A percentile compares a stretch with the other conserved stretches of the same genome.
Evolutionary conservation across 139 green algal species (phyloP).

Genomic region (Raphidocelis subcapitata): DNA sequence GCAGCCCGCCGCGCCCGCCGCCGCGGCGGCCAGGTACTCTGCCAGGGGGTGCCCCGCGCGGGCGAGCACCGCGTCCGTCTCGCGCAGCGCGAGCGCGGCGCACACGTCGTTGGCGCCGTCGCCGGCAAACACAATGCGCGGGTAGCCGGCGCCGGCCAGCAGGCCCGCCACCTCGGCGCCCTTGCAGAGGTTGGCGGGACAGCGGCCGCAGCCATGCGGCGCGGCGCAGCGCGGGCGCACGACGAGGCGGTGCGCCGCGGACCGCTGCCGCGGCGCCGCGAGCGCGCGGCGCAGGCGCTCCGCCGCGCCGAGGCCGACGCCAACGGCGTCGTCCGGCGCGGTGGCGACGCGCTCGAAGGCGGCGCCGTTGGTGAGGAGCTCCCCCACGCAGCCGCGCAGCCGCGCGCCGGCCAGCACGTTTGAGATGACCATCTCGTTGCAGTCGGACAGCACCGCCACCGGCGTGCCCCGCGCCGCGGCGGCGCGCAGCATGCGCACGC

Average conservation of each 20-base stretch:
- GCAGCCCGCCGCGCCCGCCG: not conserved
- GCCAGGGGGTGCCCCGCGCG: conserved; percentile 42
- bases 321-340: conserved; percentile 5
- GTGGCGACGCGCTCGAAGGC: conserved; percentile 50
- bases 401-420: conserved; percentile 68
- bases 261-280: not conserved
- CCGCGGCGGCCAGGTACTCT: conserved; percentile 20
- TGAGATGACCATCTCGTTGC: conserved; percentile 64
- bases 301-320: not conserved
- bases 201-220: conserved; percentile 65
- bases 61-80: conserved; percentile 66
- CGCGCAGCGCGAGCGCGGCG: conserved; percentile 59
- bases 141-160: conserved; percentile 10
- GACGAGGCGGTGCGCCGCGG: conserved; percentile 1
- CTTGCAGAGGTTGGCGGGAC: conserved; percentile 85
- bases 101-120: conserved; percentile 86
- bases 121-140: conserved; percentile 66
- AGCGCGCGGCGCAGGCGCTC: too few relatives aligned
- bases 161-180: conserved; percentile 56
- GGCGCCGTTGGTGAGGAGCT: conserved; percentile 69
- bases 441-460: conserved; percentile 55
- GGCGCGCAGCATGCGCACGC: conserved; percentile 26
- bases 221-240: conserved; percentile 4
- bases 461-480: conserved; percentile 28
- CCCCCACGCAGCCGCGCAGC: conserved; percentile 39